Evolutionary conservation across 73 alveolate species (phyloP).

Genomic region (Paramecium biaurelia): DNA sequence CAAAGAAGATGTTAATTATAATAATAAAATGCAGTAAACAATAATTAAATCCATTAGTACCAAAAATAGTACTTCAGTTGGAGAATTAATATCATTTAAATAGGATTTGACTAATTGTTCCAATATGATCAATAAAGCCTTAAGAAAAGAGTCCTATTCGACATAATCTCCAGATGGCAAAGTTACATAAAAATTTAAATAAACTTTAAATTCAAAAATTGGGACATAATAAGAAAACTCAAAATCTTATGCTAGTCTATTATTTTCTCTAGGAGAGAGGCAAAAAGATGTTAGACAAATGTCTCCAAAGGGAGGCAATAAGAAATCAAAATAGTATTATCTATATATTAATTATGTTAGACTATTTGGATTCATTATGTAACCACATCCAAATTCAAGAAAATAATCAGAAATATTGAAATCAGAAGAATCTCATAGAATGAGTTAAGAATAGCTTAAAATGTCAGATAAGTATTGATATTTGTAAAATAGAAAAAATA

Average conservation of each 20-base stretch:
- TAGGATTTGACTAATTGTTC: constrained; percentile 33
- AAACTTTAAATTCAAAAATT: constrained; percentile 16
- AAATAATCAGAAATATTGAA: constrained; percentile 26
- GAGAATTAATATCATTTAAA: constrained; percentile 15
- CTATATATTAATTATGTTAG: not conserved
- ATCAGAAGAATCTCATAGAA: constrained; percentile 38
- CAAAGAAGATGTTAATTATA: not conserved
- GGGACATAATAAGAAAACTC: not conserved
- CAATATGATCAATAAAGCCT: not conserved
- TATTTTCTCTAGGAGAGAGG: constrained; percentile 13
- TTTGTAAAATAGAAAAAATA: not conserved
- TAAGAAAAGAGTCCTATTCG: constrained; percentile 30
- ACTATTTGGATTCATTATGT: not conserved
- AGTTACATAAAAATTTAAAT: not conserved
- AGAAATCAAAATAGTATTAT: not conserved
- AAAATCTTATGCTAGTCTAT: constrained; percentile 28
- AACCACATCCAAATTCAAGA: constrained; percentile 11
- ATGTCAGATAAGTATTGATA: not conserved
- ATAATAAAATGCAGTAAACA: constrained; percentile 2
- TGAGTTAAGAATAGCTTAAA: not conserved
- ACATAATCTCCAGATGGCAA: constrained; percentile 39
- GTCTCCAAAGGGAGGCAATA: not conserved
- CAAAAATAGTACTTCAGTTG: constrained; percentile 22
- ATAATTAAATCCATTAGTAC: not conserved
- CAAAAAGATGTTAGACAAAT: not conserved